Percentiles rank a stretch among this genome's conserved stretches.
phyloP scores from a whole-genome alignment of 2,329 filamentous ascomycete genomes.

The Fusarium buxicola region DNA sequence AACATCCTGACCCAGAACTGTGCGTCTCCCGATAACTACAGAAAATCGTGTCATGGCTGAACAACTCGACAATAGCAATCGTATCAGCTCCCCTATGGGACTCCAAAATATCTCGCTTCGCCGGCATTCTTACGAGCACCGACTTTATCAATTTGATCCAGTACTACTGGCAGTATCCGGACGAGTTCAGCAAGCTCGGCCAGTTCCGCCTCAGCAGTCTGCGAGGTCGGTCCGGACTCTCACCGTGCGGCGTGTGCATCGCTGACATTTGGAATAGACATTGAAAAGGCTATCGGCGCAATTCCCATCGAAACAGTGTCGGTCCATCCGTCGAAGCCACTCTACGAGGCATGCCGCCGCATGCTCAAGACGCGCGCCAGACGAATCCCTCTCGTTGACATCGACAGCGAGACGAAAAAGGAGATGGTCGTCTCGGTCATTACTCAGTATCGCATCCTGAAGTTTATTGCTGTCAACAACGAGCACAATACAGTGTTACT shows the following conservation, averaged over 20 bases:
- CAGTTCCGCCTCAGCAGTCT: conserved; percentile 93
- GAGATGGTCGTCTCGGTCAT: conserved; percentile 96
- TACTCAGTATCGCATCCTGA: conserved; percentile 97
- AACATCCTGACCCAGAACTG: conserved; percentile 97
- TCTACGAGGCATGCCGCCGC: conserved; percentile 94
- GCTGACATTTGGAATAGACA: conserved; percentile 68
- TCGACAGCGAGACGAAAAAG: conserved; percentile 92
- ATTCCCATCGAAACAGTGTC: conserved; percentile 93
- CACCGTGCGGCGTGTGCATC: conserved; percentile 3
- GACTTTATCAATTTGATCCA: conserved; percentile 99
- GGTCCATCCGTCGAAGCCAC: conserved; percentile 88
- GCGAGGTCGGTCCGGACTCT: conserved; percentile 69
- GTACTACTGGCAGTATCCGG: conserved; percentile 98
- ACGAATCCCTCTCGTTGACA: conserved; percentile 91
- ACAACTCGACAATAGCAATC: conserved; percentile 72
- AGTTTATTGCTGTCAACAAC: conserved; percentile 96
- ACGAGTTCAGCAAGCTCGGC: conserved; percentile 88
- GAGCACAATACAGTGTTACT: conserved; percentile 87
- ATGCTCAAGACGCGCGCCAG: conserved; percentile 96
- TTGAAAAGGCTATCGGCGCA: conserved; percentile 93
- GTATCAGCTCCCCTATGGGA: conserved; percentile 98
- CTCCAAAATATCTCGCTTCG: conserved; percentile 91
- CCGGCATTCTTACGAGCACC: conserved; percentile 91
- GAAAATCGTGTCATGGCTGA: conserved; percentile 30
- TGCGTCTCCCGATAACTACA: conserved; percentile 54